These are phyloP conservation scores for Trichoderma afroharzianum DNA, from an alignment of 2,329 filamentous ascomycete species.

Conservation along the genomic window DNA sequence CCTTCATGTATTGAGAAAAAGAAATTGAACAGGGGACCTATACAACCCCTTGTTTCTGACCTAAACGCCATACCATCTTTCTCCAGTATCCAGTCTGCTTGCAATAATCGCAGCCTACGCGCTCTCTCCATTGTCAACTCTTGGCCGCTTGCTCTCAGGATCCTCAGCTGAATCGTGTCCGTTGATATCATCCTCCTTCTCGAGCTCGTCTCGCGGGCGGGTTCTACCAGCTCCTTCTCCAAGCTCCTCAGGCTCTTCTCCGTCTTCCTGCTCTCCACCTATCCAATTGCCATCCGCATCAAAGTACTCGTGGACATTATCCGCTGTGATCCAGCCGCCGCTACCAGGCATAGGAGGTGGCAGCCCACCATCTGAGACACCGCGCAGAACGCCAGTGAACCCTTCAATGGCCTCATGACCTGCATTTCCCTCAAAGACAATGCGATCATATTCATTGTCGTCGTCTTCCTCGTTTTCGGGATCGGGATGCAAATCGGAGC, in stretches of 20 bases:
- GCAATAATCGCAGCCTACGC: not conserved
- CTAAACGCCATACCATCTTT: constrained; percentile 24
- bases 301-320: constrained; percentile 83
- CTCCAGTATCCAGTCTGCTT: not conserved
- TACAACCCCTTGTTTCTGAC: constrained; percentile 14
- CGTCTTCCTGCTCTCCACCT: constrained; percentile 33
- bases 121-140: constrained; percentile 31
- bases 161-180: constrained; percentile 41
- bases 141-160: constrained; percentile 45
- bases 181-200: constrained; percentile 40
- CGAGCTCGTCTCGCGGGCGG: constrained; percentile 40
- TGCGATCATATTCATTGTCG: constrained; percentile 50
- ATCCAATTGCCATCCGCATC: constrained; percentile 80
- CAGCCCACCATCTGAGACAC: constrained; percentile 46
- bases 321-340: constrained; percentile 83
- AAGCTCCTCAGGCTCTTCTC: constrained; percentile 45
- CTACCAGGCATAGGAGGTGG: constrained; percentile 70
- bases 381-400: constrained; percentile 52
- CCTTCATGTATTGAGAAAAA: not conserved
- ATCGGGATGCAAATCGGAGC: constrained; percentile 74
- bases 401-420: constrained; percentile 55
- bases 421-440: constrained; percentile 52
- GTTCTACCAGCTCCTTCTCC: constrained; percentile 62
- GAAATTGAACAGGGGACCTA: constrained; percentile 13
- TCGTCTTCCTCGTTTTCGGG: constrained; percentile 59